phyloP scores from a whole-genome alignment of 2,329 filamentous ascomycete genomes.

The Diaporthe destruens region DNA sequence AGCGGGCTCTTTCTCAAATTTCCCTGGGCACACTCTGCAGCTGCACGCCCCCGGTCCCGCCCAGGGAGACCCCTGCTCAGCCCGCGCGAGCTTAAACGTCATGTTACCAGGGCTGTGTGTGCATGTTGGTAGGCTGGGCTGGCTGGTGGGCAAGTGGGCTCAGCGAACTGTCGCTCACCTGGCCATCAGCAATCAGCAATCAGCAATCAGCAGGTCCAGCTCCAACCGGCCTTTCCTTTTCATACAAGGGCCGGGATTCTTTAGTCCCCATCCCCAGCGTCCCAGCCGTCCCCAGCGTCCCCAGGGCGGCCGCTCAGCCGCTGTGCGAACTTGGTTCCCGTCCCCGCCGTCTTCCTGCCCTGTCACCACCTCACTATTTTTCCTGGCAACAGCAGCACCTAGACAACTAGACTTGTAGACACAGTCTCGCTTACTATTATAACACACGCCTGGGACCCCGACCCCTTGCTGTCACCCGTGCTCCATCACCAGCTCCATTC shows the following conservation, averaged over 20 bases:
- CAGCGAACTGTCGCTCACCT: constrained; percentile 12
- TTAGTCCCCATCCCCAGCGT: neutral
- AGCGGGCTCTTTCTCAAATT: constrained; percentile 11
- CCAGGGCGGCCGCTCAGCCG: constrained; percentile 18
- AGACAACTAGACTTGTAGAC: neutral
- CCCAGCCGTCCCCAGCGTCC: neutral
- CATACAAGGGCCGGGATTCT: constrained; percentile 17
- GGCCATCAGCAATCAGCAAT: constrained; percentile 20
- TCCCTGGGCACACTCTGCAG: neutral
- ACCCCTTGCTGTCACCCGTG: constrained; percentile 42
- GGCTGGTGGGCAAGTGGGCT: too few species aligned
- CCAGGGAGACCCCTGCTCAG: constrained; percentile 14
- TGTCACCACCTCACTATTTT: neutral
- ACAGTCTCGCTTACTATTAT: constrained; percentile 1
- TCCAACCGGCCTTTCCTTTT: neutral
- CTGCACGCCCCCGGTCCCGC: constrained; percentile 6
- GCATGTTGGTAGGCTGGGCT: constrained; percentile 16
- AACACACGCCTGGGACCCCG: constrained; percentile 19
- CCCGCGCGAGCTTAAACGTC: constrained; percentile 20
- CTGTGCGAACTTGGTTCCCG: constrained; percentile 6
- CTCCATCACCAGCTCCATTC: constrained; percentile 46
- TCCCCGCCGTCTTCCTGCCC: neutral
- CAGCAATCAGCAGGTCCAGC: neutral
- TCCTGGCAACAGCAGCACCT: neutral
- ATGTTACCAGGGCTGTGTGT: constrained; percentile 19